Evolutionary conservation across 768 basidiomycete genomes (phyloP).

Genomic region (Hericium alpestre): DNA sequence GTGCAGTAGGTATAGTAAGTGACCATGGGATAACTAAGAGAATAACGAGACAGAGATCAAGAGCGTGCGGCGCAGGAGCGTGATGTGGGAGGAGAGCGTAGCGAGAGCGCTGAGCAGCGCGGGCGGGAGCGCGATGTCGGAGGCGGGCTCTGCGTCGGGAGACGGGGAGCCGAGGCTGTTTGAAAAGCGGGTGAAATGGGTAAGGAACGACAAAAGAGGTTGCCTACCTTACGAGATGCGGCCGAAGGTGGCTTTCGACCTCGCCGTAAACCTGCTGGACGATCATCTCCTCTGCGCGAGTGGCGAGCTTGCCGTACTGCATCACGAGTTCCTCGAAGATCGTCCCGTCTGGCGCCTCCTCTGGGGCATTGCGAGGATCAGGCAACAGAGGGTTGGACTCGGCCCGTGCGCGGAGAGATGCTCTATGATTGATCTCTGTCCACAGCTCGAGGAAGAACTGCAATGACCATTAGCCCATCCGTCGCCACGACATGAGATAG

Average conservation of each 20-base stretch:
- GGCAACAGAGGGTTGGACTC: conserved; percentile 42
- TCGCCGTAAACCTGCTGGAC: conserved; percentile 76
- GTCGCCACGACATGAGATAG: conserved; percentile 79
- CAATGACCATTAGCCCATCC: conserved; percentile 30
- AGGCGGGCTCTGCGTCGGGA: conserved; percentile 5
- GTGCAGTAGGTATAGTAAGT: no score
- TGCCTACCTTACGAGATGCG: conserved; percentile 47
- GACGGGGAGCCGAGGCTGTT: conserved; percentile 9
- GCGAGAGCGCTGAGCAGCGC: conserved; percentile 70
- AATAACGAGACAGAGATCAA: no score
- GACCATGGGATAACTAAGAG: no score
- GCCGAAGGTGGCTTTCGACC: conserved; percentile 63
- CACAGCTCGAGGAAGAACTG: conserved; percentile 92
- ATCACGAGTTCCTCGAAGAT: conserved; percentile 72
- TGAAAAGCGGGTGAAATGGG: conserved; percentile 21
- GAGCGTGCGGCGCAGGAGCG: conserved; percentile 53
- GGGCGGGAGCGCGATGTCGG: conserved; percentile 48
- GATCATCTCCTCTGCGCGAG: conserved; percentile 81
- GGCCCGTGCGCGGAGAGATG: conserved; percentile 45
- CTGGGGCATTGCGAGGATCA: conserved; percentile 23
- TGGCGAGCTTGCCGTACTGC: conserved; percentile 48
- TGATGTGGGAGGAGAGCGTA: conserved; percentile 70
- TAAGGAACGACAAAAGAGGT: neutral
- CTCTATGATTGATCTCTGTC: conserved; percentile 60
- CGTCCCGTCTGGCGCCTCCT: conserved; percentile 42